A percentile compares a stretch with the other conserved stretches of the same genome.
These are phyloP conservation scores for Physaria fendleri DNA, from an alignment of 345 rosid genomes.

Conservation along the genomic window DNA sequence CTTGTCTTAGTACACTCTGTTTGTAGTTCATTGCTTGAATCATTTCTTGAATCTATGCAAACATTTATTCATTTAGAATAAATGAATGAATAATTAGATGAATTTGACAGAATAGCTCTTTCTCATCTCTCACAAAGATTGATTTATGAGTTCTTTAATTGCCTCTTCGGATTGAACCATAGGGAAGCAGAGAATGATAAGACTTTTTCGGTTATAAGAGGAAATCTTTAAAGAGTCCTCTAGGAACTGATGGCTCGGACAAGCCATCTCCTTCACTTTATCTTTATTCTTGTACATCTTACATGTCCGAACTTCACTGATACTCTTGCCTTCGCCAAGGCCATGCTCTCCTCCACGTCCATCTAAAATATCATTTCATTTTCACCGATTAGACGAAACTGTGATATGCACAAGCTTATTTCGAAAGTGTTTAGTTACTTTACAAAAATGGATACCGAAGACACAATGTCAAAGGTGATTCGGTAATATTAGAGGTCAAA, in stretches of 20 bases:
- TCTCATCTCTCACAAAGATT: conserved; percentile 15
- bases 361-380: conserved; percentile 33
- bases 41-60: too few relatives aligned
- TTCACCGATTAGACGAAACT: too few relatives aligned
- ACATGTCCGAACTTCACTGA: conserved; percentile 68
- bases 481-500: too few relatives aligned
- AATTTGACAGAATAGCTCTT: conserved; percentile 22
- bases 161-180: conserved; percentile 4
- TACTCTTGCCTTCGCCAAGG: conserved; percentile 51
- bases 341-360: conserved; percentile 56
- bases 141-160: conserved; percentile 13
- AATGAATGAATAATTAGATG: conserved; percentile 27
- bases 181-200: conserved; percentile 8
- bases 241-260: conserved; percentile 60
- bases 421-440: too few relatives aligned
- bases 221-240: conserved; percentile 62
- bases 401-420: too few relatives aligned
- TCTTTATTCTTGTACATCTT: conserved; percentile 68
- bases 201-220: conserved; percentile 30
- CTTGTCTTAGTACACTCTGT: background rate
- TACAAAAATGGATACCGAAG: too few relatives aligned
- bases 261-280: conserved; percentile 67
- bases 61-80: conserved; percentile 5
- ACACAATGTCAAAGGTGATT: too few relatives aligned
- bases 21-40: conserved; percentile 10